These are phyloP conservation scores for Leccinum subtestaceum DNA, from an alignment of 768 basidiomycete species.

Conservation along the genomic window DNA sequence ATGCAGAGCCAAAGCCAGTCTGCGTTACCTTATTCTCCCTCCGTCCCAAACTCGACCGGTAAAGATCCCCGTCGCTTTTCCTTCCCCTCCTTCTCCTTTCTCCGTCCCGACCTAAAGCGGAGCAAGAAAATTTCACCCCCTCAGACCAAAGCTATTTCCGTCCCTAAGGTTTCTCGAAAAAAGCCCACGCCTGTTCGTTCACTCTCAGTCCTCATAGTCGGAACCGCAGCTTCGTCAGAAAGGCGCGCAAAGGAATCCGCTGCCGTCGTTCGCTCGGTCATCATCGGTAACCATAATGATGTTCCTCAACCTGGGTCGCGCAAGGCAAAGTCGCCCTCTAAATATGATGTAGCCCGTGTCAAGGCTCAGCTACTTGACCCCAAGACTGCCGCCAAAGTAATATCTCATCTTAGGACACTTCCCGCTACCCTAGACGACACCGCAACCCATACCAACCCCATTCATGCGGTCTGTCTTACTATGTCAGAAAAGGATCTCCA, in stretches of 20 bases:
- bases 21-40: slow-evolving; percentile 23
- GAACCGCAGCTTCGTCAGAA: slow-evolving; percentile 40
- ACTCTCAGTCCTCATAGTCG: slow-evolving; percentile 32
- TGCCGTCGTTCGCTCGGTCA: slow-evolving; percentile 59
- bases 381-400: slow-evolving; percentile 67
- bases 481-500: slow-evolving; percentile 62
- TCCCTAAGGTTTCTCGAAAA: slow-evolving; percentile 40
- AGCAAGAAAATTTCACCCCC: slow-evolving; percentile 15
- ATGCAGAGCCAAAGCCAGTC: slow-evolving; percentile 30
- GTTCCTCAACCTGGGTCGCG: slow-evolving; percentile 30
- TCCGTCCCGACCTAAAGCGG: slow-evolving; percentile 35
- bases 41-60: slow-evolving; percentile 2
- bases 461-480: slow-evolving; percentile 75
- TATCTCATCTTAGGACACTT: slow-evolving; percentile 63
- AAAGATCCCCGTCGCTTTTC: slow-evolving; percentile 45
- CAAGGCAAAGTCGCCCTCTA: slow-evolving; percentile 42
- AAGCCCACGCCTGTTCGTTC: slow-evolving; percentile 36
- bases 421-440: slow-evolving; percentile 33
- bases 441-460: slow-evolving; percentile 39
- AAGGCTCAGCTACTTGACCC: slow-evolving; percentile 66
- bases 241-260: slow-evolving; percentile 66
- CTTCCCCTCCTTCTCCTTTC: slow-evolving; percentile 44
- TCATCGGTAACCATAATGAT: slow-evolving; percentile 51
- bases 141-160: slow-evolving; percentile 29
- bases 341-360: slow-evolving; percentile 56